Evolutionary conservation across 768 basidiomycete species (phyloP).

Genomic region (Butyriboletus loyo): DNA sequence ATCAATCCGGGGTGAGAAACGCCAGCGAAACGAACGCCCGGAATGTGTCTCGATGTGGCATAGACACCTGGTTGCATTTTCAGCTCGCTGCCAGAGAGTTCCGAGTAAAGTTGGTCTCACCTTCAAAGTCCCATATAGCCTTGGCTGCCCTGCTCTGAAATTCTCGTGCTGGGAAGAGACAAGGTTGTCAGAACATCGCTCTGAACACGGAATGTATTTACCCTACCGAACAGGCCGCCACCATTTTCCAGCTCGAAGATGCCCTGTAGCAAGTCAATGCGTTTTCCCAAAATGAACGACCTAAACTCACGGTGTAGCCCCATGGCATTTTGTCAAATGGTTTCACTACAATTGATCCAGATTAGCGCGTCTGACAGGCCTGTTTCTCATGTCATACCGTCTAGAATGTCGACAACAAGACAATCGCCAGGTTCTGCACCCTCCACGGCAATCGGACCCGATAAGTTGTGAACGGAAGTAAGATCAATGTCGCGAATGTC

Average conservation of each 20-base stretch:
- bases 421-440: constrained; percentile 79
- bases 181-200: neutral
- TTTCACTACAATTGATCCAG: constrained; percentile 38
- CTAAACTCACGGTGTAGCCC: constrained; percentile 62
- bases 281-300: too few relatives aligned
- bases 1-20: constrained; percentile 75
- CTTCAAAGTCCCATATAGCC: constrained; percentile 79
- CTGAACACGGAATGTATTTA: neutral
- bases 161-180: constrained; percentile 46
- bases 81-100: neutral
- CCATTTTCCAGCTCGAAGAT: constrained; percentile 75
- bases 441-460: constrained; percentile 71
- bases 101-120: constrained; percentile 25
- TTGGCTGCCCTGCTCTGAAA: constrained; percentile 71
- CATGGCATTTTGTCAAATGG: constrained; percentile 77
- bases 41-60: constrained; percentile 72
- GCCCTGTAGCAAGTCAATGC: constrained; percentile 40
- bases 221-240: constrained; percentile 65
- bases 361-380: neutral
- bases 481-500: constrained; percentile 67
- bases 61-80: constrained; percentile 48
- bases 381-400: constrained; percentile 40
- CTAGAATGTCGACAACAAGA: constrained; percentile 76
- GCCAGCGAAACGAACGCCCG: constrained; percentile 76
- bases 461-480: constrained; percentile 68